Base-by-base conservation (phyloP, 257 asterid genomes). In the Ligustrum vulgare region DNA sequence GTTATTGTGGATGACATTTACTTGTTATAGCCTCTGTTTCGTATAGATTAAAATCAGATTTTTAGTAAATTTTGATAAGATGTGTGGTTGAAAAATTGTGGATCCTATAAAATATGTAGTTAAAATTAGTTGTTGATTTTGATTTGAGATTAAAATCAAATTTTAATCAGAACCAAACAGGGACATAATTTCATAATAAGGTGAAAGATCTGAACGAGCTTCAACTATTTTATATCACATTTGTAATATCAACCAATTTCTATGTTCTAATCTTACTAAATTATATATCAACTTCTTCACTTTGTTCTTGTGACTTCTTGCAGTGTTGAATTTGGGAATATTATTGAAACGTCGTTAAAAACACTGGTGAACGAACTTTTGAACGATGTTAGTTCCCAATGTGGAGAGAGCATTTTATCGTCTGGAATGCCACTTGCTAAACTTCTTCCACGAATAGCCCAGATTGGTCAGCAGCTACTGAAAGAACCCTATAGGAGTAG, bases 341-440 rank as follows among this genome's bases (percentile, higher is more conserved):
- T 89, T 62, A 90, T 94, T 0, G 91, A 92, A 36, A 62, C 76
- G 66, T 92, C 98, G 18, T 75, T 94, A 75, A 88, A 86, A 74
- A 81, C 90, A 10, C 74, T 81, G 78, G 94, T 88, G 86, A 82
- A 79, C 13, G 84, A 54, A 28, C 77, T 87, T 69, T 70, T 85
- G 81, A 90, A 90, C 76, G 97, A 94, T 77, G 80, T 88, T 15
- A 79, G 72, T 69, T 72, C 72, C 77, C 91, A 84, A 35, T 81
- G 77, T 9, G 96, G 88, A 63, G 93, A 82, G 67, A 81, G 76
- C 72, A 83, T 65, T 67, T 72, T 87, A 72, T 65, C 7, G 49
- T 56, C 87, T 6, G 97, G 94, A 67, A 83, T 92, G 77, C 98
- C 98, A 13, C 89, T 94, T 5, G 97, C 98, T 0, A 87, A 89